phyloP scores from a whole-genome alignment of 805 yeast species.

The Saturnispora dispora region DNA sequence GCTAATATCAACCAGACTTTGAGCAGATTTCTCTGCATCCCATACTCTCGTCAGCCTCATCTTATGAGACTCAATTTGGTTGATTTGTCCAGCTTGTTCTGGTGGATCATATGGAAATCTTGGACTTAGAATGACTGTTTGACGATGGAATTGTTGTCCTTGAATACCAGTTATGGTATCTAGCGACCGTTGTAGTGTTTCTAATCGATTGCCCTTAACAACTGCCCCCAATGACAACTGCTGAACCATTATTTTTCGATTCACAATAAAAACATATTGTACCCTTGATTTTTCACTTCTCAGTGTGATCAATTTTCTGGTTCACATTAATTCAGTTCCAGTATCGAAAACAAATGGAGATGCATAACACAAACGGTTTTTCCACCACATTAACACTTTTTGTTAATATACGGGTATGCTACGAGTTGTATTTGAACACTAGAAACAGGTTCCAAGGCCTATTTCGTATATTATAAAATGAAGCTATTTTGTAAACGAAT shows the following conservation, averaged over 20 bases:
- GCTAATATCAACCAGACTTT: conserved; percentile 5
- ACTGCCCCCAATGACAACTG: conserved; percentile 41
- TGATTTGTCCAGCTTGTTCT: conserved; percentile 45
- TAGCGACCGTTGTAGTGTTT: conserved; percentile 38
- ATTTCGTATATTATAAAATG: too few species aligned
- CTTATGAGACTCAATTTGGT: conserved; percentile 47
- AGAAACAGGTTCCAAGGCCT: too few species aligned
- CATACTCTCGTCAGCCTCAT: conserved; percentile 43
- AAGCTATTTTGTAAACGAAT: too few species aligned
- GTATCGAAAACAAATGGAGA: too few species aligned
- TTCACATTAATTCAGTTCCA: background rate
- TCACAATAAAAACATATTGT: background rate
- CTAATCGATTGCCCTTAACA: conserved; percentile 33
- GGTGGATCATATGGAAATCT: conserved; percentile 44
- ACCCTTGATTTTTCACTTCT: background rate
- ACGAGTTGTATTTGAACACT: too few species aligned
- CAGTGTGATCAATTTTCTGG: background rate
- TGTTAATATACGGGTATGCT: too few species aligned
- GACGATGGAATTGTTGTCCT: conserved; percentile 38
- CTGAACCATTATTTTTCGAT: conserved; percentile 36
- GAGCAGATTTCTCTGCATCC: conserved; percentile 18
- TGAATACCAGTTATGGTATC: conserved; percentile 44
- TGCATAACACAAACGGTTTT: too few species aligned
- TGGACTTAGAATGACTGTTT: conserved; percentile 42
- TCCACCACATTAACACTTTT: too few species aligned